Base-by-base conservation (phyloP, 192 early-diverging fungal genomes). In the Backusella mclennaniae region DNA sequence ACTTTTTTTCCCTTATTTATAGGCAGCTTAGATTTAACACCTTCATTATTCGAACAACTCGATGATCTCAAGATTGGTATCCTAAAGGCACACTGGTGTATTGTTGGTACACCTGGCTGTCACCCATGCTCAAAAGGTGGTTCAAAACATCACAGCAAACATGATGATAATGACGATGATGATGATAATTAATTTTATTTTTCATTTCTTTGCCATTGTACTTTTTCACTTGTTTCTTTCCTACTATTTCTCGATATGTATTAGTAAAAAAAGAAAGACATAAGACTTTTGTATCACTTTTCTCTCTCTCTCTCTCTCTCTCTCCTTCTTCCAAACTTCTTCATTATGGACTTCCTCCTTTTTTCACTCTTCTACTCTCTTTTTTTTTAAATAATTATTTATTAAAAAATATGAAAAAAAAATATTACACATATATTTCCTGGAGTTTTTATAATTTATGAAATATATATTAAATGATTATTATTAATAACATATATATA, bases 21-120 rank as follows among this genome's bases (percentile, higher is more conserved):
- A 73, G 72, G 63, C 29, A 67, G 63, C 17, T 67, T 75, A 46
- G 74, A 75, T 67, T 36, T 75, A 42, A 75, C 74, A 35, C 74
- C 74, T 44, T 41, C 63, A 29, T 66, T 75, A 0, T 75, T 75
- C 44, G 29, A 35, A n/a, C 38, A 49, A 3, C 42, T 75, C 38
- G 56, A 66, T 46, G 21, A 67, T 42, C 36, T 42, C n/a, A 35
- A n/a, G 4, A 1, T 67, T 26, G 74, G 74, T 3, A 23, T 67
- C 41, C 66, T 75, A 31, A 66, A 66, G 15, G 67, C 67, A 42
- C 63, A 75, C 15, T 75, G 74, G 74, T 75, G 74, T n/a, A 31
- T 75, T 67, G 21, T 56, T 31, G 74, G 74, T 44, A 26, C 66
- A 38, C 15, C 12, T 5, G 74, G 63, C 2, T 75, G 74, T 68